These are phyloP conservation scores for Xylaria scruposa DNA, from an alignment of 495 filamentous ascomycete genomes.

Conservation along the genomic window DNA sequence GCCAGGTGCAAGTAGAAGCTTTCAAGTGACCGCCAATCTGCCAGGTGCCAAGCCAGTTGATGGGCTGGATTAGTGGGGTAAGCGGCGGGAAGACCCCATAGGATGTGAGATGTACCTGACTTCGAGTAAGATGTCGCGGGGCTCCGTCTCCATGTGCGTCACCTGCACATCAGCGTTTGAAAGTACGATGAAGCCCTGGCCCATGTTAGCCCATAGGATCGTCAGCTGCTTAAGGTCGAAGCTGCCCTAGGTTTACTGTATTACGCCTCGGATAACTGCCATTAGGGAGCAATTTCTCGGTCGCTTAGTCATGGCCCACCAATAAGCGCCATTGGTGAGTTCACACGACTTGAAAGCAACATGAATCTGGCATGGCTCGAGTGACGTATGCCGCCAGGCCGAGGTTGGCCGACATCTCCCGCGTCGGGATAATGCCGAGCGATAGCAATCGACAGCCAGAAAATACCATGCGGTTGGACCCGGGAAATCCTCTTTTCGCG, in stretches of 20 bases:
- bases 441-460: constrained; percentile 17
- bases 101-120: neutral
- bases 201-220: too few species aligned
- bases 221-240: too few species aligned
- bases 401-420: constrained; percentile 42
- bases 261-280: neutral
- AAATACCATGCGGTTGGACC: constrained; percentile 23
- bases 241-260: too few species aligned
- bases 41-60: neutral
- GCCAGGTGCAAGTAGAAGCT: neutral
- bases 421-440: constrained; percentile 22
- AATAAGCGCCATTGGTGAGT: constrained; percentile 4
- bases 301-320: constrained; percentile 20
- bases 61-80: too few species aligned
- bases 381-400: constrained; percentile 30
- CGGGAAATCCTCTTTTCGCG: constrained; percentile 42
- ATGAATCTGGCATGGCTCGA: constrained; percentile 10
- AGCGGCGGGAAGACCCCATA: too few species aligned
- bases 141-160: constrained; percentile 16
- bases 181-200: too few species aligned
- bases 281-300: neutral
- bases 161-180: constrained; percentile 16
- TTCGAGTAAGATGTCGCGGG: neutral
- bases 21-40: neutral
- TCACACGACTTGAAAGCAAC: constrained; percentile 5